Evolutionary conservation across 179 eudicot species (phyloP).

Genomic region (Drosera spatulata): DNA sequence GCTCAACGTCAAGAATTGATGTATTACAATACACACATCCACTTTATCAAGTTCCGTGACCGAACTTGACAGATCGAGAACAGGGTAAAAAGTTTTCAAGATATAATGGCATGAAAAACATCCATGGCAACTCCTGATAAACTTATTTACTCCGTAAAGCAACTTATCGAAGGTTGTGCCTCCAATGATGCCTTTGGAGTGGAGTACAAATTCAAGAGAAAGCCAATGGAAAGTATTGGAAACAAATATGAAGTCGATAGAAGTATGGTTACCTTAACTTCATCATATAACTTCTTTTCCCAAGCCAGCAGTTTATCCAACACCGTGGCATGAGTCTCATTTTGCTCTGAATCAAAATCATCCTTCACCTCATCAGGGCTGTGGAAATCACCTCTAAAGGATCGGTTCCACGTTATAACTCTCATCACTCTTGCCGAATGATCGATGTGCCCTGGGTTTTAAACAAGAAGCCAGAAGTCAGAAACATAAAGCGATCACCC

Average conservation of each 20-base stretch:
- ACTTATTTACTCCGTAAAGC: no score
- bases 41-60: background rate
- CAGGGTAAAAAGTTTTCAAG: background rate
- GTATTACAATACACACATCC: background rate
- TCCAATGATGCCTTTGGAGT: no score
- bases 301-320: conserved; percentile 87
- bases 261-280: conserved; percentile 54
- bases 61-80: background rate
- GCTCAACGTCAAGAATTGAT: conserved; percentile 12
- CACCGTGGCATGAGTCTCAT: conserved; percentile 81
- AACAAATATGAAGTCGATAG: background rate
- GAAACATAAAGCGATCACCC: background rate
- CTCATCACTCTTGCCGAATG: conserved; percentile 89
- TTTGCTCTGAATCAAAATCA: conserved; percentile 58
- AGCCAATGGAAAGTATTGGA: conserved; percentile 1
- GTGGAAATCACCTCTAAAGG: conserved; percentile 44
- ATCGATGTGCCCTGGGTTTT: conserved; percentile 55
- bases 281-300: conserved; percentile 89
- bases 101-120: no score
- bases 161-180: no score
- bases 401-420: conserved; percentile 84
- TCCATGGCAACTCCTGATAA: no score
- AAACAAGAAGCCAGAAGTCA: conserved; percentile 3
- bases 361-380: conserved; percentile 43
- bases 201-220: background rate